Evolutionary conservation across 257 asterid species (phyloP).

Genomic region (Solanum stenotomum): DNA sequence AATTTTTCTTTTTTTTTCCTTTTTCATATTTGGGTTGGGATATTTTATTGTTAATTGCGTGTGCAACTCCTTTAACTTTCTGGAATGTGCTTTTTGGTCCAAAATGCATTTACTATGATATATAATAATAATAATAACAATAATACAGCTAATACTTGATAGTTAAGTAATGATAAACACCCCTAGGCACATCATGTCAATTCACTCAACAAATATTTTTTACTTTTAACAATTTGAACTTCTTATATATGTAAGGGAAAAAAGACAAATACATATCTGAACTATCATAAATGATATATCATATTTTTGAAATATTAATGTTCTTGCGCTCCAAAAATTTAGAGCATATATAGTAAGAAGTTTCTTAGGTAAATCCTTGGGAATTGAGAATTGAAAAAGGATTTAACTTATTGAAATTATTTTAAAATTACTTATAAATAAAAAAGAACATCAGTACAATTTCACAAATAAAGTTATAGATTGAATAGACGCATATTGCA

Average conservation of each 20-base stretch:
- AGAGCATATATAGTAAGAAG: too few species aligned
- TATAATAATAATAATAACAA: not conserved
- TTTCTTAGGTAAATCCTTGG: not conserved
- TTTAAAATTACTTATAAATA: not conserved
- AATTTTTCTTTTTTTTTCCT: not conserved
- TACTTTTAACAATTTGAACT: too few species aligned
- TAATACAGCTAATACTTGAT: not conserved
- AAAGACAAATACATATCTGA: too few species aligned
- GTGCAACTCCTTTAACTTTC: not conserved
- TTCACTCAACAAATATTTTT: not conserved
- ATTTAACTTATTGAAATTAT: not conserved
- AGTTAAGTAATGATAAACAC: not conserved
- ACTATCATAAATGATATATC: too few species aligned
- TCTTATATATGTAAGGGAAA: too few species aligned
- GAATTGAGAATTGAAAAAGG: not conserved
- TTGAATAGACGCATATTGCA: too few species aligned
- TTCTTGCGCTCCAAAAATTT: too few species aligned
- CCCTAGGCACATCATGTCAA: slow-evolving; percentile 1
- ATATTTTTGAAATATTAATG: too few species aligned
- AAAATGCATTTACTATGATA: not conserved
- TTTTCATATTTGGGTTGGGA: not conserved
- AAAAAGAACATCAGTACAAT: not conserved
- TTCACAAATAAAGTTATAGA: rapidly evolving
- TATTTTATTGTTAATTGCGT: not conserved
- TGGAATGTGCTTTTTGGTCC: not conserved